phyloP scores from a whole-genome alignment of 2,329 filamentous ascomycete genomes.

The Calycina marina region DNA sequence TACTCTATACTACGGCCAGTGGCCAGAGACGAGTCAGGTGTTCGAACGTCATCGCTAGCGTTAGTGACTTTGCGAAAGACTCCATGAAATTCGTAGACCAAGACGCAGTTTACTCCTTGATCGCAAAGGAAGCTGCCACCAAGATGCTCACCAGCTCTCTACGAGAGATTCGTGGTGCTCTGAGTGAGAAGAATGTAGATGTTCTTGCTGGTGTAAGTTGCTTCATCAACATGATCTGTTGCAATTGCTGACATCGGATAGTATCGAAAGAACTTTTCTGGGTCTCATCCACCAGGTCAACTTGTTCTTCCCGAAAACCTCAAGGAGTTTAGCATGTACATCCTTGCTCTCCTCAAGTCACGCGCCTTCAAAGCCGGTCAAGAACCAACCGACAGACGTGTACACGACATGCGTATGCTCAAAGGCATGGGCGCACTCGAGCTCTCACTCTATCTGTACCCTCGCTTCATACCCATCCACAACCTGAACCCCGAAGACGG shows the following conservation, averaged over 20 bases:
- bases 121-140: conserved; percentile 89
- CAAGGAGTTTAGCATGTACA: conserved; percentile 95
- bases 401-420: conserved; percentile 84
- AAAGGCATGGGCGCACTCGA: conserved; percentile 77
- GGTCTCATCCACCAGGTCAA: conserved; percentile 76
- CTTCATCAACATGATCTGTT: too few species aligned
- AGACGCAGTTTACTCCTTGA: conserved; percentile 74
- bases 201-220: conserved; percentile 79
- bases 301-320: conserved; percentile 90
- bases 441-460: conserved; percentile 84
- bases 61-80: conserved; percentile 73
- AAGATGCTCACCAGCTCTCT: conserved; percentile 61
- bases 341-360: conserved; percentile 77
- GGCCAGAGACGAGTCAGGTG: conserved; percentile 86
- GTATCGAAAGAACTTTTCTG: conserved; percentile 83
- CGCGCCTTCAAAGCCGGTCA: conserved; percentile 86
- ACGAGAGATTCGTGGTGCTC: conserved; percentile 69
- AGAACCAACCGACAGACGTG: conserved; percentile 78
- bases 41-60: conserved; percentile 83
- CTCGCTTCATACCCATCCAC: conserved; percentile 82
- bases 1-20: conserved; percentile 83
- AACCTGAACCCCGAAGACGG: conserved; percentile 78
- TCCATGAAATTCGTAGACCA: conserved; percentile 90
- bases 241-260: too few species aligned
- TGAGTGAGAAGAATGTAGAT: conserved; percentile 88